Evolutionary conservation across 2,329 filamentous ascomycete species (phyloP).

Genomic region (Ophiocordyceps unilateralis): DNA sequence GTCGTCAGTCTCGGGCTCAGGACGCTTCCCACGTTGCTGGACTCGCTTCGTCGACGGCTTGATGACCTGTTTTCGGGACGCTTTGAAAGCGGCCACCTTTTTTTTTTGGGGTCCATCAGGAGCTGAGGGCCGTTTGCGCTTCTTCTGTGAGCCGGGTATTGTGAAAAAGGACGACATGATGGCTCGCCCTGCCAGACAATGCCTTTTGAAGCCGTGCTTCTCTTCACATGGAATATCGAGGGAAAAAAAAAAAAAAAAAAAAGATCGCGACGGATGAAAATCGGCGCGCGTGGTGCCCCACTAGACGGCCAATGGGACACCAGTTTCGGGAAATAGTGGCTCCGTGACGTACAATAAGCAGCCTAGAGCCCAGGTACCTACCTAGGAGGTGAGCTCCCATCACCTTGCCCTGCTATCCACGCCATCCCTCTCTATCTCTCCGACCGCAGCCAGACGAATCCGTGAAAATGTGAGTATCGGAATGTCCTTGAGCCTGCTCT

Average conservation of each 20-base stretch:
- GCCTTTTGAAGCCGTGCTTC: background rate
- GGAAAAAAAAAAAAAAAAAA: constrained; percentile 16
- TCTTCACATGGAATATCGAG: constrained; percentile 1
- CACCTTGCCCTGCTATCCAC: background rate
- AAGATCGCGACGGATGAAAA: constrained; percentile 12
- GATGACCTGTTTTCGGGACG: constrained; percentile 22
- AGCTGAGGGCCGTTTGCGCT: constrained; percentile 58
- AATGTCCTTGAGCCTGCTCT: background rate
- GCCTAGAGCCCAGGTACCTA: constrained; percentile 16
- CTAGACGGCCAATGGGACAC: constrained; percentile 9
- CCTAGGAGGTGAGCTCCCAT: background rate
- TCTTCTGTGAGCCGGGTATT: constrained; percentile 68
- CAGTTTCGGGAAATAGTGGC: constrained; percentile 11
- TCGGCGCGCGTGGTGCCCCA: background rate
- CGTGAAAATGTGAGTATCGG: constrained; percentile 3
- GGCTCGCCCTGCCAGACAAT: constrained; percentile 5
- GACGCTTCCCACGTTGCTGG: constrained; percentile 18
- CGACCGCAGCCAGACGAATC: background rate
- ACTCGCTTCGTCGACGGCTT: constrained; percentile 27
- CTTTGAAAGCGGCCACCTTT: constrained; percentile 31
- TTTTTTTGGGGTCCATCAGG: constrained; percentile 45
- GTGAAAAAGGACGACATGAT: constrained; percentile 95
- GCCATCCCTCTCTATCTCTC: background rate
- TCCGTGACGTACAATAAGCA: constrained; percentile 19
- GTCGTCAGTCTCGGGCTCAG: constrained; percentile 63